These are phyloP conservation scores for Ceratobasidium sp. DNA, from an alignment of 1,284 basidiomycete genomes.

Conservation along the genomic window DNA sequence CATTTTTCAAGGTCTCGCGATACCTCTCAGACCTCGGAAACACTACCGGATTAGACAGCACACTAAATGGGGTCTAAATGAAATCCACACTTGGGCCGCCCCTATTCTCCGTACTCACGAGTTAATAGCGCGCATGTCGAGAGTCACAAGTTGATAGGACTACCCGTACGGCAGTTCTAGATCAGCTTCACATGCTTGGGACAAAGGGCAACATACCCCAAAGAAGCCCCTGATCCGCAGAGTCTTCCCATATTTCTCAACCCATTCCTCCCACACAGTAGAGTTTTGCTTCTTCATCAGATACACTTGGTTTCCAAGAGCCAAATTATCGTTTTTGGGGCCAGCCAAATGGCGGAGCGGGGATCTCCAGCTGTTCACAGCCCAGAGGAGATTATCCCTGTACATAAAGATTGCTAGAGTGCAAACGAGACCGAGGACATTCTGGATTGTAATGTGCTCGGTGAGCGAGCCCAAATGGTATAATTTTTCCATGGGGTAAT, in stretches of 20 bases:
- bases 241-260: conserved; percentile 43
- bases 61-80: not conserved
- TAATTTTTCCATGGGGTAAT: too few relatives aligned
- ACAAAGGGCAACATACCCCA: conserved; percentile 21
- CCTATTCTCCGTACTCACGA: not conserved
- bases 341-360: conserved; percentile 32
- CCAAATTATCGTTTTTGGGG: conserved; percentile 2
- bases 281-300: not conserved
- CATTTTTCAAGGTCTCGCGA: not conserved
- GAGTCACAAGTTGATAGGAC: conserved; percentile 27
- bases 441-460: not conserved
- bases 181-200: not conserved
- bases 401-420: not conserved
- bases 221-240: conserved; percentile 30
- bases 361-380: conserved; percentile 10
- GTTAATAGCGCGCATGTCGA: conserved; percentile 44
- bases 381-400: not conserved
- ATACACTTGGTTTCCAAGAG: conserved; percentile 32
- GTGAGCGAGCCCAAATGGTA: too few relatives aligned
- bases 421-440: not conserved
- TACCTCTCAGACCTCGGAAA: conserved; percentile 15
- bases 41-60: not conserved
- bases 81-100: too few relatives aligned
- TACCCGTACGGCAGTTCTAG: not conserved
- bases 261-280: conserved; percentile 31